These are phyloP conservation scores for Saturnispora saitoi DNA, from an alignment of 805 yeast genomes.

Conservation along the genomic window DNA sequence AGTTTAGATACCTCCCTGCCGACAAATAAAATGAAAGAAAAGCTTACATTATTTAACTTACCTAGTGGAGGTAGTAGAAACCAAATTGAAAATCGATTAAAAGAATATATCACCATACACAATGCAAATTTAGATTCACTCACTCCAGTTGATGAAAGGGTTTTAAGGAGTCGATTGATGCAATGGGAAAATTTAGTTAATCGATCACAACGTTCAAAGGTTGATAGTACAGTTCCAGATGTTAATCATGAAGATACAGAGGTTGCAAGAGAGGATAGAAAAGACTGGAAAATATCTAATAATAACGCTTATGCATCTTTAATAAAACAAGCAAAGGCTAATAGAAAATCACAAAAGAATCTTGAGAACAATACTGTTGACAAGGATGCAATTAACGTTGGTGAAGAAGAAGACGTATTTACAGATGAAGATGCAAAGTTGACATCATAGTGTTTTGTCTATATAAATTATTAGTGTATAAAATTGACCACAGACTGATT, in stretches of 20 bases:
- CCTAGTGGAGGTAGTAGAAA: conserved; percentile 55
- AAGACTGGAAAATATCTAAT: conserved; percentile 15
- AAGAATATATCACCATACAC: conserved; percentile 67
- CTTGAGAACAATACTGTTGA: neutral
- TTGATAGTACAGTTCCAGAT: conserved; percentile 3
- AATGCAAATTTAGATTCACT: conserved; percentile 74
- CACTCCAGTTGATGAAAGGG: conserved; percentile 49
- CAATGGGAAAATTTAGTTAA: conserved; percentile 53
- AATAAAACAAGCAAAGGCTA: conserved; percentile 11
- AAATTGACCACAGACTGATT: neutral
- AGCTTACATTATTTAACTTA: conserved; percentile 44
- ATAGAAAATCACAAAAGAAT: neutral
- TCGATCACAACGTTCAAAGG: conserved; percentile 15
- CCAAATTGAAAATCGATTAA: conserved; percentile 61
- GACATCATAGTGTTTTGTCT: neutral
- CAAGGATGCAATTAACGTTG: neutral
- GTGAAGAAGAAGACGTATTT: neutral
- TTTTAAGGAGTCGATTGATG: conserved; percentile 45
- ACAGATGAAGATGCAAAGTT: neutral
- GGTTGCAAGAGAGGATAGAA: conserved; percentile 19
- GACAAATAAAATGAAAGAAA: conserved; percentile 52
- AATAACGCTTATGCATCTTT: neutral
- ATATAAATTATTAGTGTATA: conserved; percentile 3
- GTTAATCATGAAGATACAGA: conserved; percentile 28
- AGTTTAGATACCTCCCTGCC: conserved; percentile 57